phyloP scores from a whole-genome alignment of 192 early-diverging fungal species.

The Coemansia sp. region DNA sequence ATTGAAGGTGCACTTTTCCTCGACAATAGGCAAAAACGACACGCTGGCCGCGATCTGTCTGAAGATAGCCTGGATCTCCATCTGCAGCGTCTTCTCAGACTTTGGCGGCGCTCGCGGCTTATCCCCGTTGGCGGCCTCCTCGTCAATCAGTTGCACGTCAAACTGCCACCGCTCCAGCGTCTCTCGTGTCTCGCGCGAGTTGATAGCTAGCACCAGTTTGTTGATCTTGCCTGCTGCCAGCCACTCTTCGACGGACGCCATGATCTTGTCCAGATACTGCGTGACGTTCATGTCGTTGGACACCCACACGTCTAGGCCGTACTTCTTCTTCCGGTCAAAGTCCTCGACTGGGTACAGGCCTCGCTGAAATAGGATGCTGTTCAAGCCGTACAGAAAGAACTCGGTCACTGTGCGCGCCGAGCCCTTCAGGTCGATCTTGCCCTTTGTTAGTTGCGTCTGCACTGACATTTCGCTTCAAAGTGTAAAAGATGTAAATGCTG shows the following conservation, averaged over 20 bases:
- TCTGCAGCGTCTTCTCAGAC: slow-evolving; percentile 51
- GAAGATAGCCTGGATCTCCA: slow-evolving; percentile 89
- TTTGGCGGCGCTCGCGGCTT: slow-evolving; percentile 33
- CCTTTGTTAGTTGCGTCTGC: slow-evolving; percentile 52
- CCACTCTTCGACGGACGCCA: slow-evolving; percentile 85
- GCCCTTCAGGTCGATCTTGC: slow-evolving; percentile 81
- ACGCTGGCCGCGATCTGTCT: slow-evolving; percentile 91
- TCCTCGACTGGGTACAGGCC: slow-evolving; percentile 94
- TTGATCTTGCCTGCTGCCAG: slow-evolving; percentile 70
- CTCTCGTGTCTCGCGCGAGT: slow-evolving; percentile 80
- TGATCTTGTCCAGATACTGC: slow-evolving; percentile 75
- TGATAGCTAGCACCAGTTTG: slow-evolving; percentile 87
- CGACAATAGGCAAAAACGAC: slow-evolving; percentile 87
- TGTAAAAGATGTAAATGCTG: not conserved
- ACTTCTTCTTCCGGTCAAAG: slow-evolving; percentile 85
- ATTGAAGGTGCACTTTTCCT: slow-evolving; percentile 91
- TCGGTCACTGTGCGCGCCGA: slow-evolving; percentile 84
- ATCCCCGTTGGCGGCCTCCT: slow-evolving; percentile 11
- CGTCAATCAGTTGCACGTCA: slow-evolving; percentile 75
- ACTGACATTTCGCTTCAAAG: slow-evolving; percentile 23
- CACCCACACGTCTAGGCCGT: slow-evolving; percentile 84
- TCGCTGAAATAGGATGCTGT: slow-evolving; percentile 91
- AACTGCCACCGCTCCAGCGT: slow-evolving; percentile 96
- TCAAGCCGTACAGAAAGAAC: slow-evolving; percentile 88
- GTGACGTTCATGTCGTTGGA: slow-evolving; percentile 73